A percentile compares a stretch with the other conserved stretches of the same genome.
phyloP scores from a whole-genome alignment of 2,329 filamentous ascomycete genomes.

The Herpotrichia juniperi region DNA sequence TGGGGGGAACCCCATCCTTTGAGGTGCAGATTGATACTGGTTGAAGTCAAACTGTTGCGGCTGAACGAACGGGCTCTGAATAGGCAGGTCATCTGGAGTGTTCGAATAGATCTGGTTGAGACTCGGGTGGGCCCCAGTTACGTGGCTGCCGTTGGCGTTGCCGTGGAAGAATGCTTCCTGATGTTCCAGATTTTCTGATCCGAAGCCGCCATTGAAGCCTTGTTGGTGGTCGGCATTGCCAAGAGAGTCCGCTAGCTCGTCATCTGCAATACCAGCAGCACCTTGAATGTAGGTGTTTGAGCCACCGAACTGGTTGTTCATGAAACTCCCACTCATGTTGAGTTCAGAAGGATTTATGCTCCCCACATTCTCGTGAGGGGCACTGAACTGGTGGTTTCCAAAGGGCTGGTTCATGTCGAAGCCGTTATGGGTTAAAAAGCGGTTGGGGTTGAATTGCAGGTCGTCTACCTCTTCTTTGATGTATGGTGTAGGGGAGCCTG shows the following conservation, averaged over 20 bases:
- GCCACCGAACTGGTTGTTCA: constrained; percentile 62
- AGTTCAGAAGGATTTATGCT: constrained; percentile 85
- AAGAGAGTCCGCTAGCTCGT: constrained; percentile 80
- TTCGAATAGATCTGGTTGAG: constrained; percentile 81
- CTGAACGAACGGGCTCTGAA: constrained; percentile 86
- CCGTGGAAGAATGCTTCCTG: constrained; percentile 56
- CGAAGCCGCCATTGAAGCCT: constrained; percentile 61
- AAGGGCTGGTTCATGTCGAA: constrained; percentile 60
- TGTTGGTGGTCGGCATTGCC: constrained; percentile 57
- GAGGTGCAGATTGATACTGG: constrained; percentile 73
- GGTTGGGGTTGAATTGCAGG: constrained; percentile 59
- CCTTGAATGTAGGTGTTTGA: constrained; percentile 76
- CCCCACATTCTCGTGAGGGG: constrained; percentile 41
- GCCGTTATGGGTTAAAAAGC: constrained; percentile 56
- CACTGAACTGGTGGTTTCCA: constrained; percentile 55
- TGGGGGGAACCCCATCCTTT: constrained; percentile 51
- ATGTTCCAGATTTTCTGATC: constrained; percentile 64
- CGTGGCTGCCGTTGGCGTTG: constrained; percentile 41
- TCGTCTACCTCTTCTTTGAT: constrained; percentile 74
- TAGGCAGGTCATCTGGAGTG: constrained; percentile 88
- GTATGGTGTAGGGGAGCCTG: constrained; percentile 62
- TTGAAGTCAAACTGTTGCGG: constrained; percentile 72
- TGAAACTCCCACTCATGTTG: constrained; percentile 68
- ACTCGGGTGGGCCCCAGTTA: constrained; percentile 70
- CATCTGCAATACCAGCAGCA: constrained; percentile 81